Base-by-base conservation (phyloP, 73 alveolate genomes). In the Tetrahymena thermophila region DNA sequence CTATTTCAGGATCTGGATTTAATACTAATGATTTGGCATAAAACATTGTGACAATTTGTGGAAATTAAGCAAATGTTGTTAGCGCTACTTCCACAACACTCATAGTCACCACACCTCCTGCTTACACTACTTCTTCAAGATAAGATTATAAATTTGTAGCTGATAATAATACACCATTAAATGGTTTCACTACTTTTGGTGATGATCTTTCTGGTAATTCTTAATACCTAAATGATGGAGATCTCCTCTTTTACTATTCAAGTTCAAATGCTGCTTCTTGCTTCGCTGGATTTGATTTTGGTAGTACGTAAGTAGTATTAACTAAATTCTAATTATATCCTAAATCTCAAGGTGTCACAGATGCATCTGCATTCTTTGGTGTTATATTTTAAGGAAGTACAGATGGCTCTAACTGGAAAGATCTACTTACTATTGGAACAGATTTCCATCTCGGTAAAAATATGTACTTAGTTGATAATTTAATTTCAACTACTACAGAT, bases 401-500 rank as follows among this genome's bases (percentile, higher is more conserved):
- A 85, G 96, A 94, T 94, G 96, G 96, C 0, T 34, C 93, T 35
- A 94, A 89, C 43, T 94, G 93, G 83, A 35, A 35, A n/a, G 95
- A 94, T 56, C 57, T 89, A 56, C 57, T 85, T 50, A 85, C 95
- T 5, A 38, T 94, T 42, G 96, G 93, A 28, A 85, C 93, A 31
- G 94, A 83, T 84, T 71, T 94, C 84, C 96, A 94, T 85, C 43
- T 43, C 34, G 96, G 96, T 43, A 85, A 84, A 85, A 94, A 95
- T 43, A 94, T 94, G 85, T 94, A 94, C 50, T 94, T 71, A 9
- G 94, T 71, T 43, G 97, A 85, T 89, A 94, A 95, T 89, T 23
- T 17, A 95, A 43, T 21, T 34, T 57, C 94, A 34, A 89, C 93
- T 84, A 71, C 93, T 31, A 85, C 85, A 17, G 94, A 94, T 42